A percentile compares a stretch with the other conserved stretches of the same genome.
Conservation (phyloP, 495 filamentous ascomycete genomes). For the Aspergillus ostianus region DNA sequence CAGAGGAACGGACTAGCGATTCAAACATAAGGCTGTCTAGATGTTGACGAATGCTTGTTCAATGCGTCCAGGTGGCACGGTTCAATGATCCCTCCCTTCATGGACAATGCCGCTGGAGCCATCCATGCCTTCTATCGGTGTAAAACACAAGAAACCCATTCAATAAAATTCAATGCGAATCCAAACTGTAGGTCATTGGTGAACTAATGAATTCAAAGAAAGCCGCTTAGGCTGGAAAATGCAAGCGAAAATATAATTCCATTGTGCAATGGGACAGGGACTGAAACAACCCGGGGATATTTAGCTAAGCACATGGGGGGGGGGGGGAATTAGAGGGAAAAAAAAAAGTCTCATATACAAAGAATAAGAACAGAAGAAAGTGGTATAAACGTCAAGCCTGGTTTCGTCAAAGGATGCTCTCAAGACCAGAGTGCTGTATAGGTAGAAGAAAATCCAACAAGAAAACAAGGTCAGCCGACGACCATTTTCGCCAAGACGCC, state of each 20-base stretch:
- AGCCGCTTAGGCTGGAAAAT: not conserved
- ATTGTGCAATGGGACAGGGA: conserved; percentile 6
- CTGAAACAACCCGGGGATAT: conserved; percentile 16
- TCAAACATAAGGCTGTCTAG: too few species aligned
- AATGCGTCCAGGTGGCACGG: too few species aligned
- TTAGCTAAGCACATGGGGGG: conserved; percentile 9
- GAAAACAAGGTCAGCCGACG: conserved; percentile 3
- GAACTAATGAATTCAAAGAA: too few species aligned
- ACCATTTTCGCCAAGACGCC: conserved; percentile 19
- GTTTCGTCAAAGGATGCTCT: conserved; percentile 16
- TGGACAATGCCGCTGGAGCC: too few species aligned
- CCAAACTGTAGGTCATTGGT: not conserved
- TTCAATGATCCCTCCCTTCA: too few species aligned
- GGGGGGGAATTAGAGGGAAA: conserved; percentile 10
- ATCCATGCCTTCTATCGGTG: conserved; percentile 3
- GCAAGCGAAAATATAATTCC: not conserved
- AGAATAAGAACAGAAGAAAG: conserved; percentile 15
- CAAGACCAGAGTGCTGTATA: conserved; percentile 3
- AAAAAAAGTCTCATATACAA: conserved; percentile 23
- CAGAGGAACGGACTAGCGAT: not conserved
- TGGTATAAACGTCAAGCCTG: conserved; percentile 20
- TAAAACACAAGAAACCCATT: not conserved
- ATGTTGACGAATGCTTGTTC: too few species aligned
- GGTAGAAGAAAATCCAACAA: conserved; percentile 4
- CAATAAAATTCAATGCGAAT: conserved; percentile 1